A percentile compares a stretch with the other conserved stretches of the same genome.
Conservation (phyloP, 1,284 basidiomycete species). For the Porogramme epimiltina region DNA sequence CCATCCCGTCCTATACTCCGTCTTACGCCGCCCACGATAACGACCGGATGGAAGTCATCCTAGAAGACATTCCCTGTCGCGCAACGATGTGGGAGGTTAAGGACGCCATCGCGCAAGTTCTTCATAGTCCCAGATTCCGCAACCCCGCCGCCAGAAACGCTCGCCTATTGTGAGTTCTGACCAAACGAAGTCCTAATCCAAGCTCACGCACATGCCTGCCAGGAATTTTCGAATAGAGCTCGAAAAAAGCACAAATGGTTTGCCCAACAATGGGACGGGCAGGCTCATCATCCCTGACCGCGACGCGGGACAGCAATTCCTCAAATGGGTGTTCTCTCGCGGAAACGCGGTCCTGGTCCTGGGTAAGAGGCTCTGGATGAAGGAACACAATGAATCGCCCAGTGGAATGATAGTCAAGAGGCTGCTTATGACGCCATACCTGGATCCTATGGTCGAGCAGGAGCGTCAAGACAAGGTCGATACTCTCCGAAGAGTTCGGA, state of each 20-base stretch:
- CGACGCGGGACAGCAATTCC: slow-evolving; percentile 45
- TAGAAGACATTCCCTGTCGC: slow-evolving; percentile 46
- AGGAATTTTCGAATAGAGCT: slow-evolving; percentile 60
- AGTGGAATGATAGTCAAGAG: slow-evolving; percentile 7
- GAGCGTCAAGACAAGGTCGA: slow-evolving; percentile 46
- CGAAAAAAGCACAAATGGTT: slow-evolving; percentile 47
- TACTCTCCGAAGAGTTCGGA: slow-evolving; percentile 41
- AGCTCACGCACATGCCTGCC: too few relatives aligned
- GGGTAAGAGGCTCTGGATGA: slow-evolving; percentile 22
- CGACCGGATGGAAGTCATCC: slow-evolving; percentile 13
- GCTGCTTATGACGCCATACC: slow-evolving; percentile 55
- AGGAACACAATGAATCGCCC: slow-evolving; percentile 1
- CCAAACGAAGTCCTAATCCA: too few relatives aligned
- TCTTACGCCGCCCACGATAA: neutral
- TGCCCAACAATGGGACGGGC: slow-evolving; percentile 60
- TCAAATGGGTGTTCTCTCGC: slow-evolving; percentile 38
- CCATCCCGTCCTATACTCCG: neutral
- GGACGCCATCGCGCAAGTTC: slow-evolving; percentile 48
- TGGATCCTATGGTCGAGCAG: slow-evolving; percentile 61
- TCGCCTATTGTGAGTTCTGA: slow-evolving; percentile 31
- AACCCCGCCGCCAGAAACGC: slow-evolving; percentile 34
- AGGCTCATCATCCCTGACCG: slow-evolving; percentile 46
- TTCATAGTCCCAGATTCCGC: slow-evolving; percentile 56
- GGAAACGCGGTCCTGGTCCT: slow-evolving; percentile 44
- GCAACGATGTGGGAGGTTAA: slow-evolving; percentile 59